Conservation (phyloP, 148 eudicot species). For the Beta vulgaris region DNA sequence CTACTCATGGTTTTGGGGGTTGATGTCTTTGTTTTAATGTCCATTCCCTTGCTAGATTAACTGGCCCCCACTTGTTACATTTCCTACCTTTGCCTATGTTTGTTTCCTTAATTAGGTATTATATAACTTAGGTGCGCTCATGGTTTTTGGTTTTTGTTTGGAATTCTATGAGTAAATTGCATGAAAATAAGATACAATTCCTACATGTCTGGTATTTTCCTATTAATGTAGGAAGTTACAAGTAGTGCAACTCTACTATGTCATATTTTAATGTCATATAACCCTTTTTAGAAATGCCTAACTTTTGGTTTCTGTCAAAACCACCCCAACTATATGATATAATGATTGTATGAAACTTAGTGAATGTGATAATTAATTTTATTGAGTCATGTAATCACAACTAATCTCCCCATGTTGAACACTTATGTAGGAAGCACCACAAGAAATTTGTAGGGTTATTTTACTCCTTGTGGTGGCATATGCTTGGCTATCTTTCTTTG, state of each 20-base stretch:
- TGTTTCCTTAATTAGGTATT: not conserved
- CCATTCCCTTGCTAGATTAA: not conserved
- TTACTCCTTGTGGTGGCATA: no score
- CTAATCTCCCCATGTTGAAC: not conserved
- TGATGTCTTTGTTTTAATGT: not conserved
- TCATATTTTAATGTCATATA: not conserved
- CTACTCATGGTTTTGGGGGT: not conserved
- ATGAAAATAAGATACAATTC: not conserved
- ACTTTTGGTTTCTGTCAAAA: constrained; percentile 22
- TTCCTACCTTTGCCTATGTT: not conserved
- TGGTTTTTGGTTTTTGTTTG: constrained; percentile 10
- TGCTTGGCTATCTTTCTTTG: not conserved
- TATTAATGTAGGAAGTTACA: not conserved
- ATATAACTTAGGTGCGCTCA: not conserved
- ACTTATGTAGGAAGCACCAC: not conserved
- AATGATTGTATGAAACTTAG: not conserved
- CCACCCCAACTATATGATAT: not conserved
- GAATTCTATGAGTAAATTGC: not conserved
- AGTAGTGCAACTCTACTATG: not conserved
- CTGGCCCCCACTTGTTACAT: not conserved
- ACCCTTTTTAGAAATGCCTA: constrained; percentile 4
- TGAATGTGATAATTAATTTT: not conserved
- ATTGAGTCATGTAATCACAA: not conserved
- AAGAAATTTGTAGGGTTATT: not conserved
- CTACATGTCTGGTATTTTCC: constrained; percentile 2